Percentiles rank a stretch among this genome's conserved stretches.
Evolutionary conservation across 169 alveolate species (phyloP).

Genomic region (Eimeria necatrix): DNA sequence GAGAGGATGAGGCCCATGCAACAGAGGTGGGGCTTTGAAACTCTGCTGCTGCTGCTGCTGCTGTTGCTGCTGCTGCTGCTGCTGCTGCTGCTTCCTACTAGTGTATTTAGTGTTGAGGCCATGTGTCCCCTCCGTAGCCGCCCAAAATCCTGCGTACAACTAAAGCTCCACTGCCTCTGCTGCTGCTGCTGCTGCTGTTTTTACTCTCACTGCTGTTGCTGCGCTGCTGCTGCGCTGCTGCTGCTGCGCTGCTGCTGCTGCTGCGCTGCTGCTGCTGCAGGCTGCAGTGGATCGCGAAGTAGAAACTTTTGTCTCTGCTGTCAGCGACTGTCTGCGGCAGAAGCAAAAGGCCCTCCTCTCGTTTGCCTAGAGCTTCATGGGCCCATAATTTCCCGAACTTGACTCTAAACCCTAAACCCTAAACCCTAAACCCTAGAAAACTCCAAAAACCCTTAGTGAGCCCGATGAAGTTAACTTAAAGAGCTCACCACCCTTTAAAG

Average conservation of each 20-base stretch:
- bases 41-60: neutral
- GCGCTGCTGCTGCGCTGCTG: neutral
- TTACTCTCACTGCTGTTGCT: neutral
- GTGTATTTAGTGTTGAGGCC: too few species aligned
- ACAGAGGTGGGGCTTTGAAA: neutral
- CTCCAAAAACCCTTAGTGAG: too few species aligned
- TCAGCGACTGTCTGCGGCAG: neutral
- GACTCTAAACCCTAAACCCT: too few species aligned
- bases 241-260: neutral
- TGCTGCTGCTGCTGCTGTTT: neutral
- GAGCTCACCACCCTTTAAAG: too few species aligned
- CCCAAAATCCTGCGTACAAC: neutral
- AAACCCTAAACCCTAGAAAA: too few species aligned
- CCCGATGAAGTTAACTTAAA: too few species aligned
- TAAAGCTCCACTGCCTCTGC: neutral
- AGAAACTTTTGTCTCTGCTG: neutral
- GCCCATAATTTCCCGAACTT: too few species aligned
- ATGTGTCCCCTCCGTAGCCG: too few species aligned
- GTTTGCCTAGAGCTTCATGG: neutral
- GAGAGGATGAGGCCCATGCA: neutral
- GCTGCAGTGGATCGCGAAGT: slow-evolving; percentile 15
- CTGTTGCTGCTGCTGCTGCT: neutral
- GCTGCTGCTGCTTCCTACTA: neutral
- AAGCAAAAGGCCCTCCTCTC: slow-evolving; percentile 17
- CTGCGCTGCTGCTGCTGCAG: slow-evolving; percentile 3